Evolutionary conservation across 257 asterid genomes (phyloP).

Genomic region (Petunia secreta): DNA sequence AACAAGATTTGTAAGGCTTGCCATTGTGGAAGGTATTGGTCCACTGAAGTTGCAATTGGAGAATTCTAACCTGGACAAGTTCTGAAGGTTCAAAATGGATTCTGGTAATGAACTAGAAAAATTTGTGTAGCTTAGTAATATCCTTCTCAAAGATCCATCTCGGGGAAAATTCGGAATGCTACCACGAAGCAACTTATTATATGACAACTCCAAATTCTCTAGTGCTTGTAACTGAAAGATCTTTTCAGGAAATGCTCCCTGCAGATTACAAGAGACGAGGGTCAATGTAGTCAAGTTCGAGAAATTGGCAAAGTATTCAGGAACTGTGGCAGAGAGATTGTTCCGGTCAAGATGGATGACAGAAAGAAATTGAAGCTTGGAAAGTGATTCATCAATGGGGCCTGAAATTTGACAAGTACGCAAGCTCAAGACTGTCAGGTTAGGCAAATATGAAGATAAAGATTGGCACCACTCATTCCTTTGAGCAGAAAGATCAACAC

Average conservation of each 20-base stretch:
- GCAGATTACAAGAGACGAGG: slow-evolving; percentile 10
- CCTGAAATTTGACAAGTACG: slow-evolving; percentile 34
- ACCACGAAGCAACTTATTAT: slow-evolving; percentile 20
- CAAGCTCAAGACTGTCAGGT: slow-evolving; percentile 42
- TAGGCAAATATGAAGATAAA: slow-evolving; percentile 43
- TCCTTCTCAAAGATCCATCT: slow-evolving; percentile 26
- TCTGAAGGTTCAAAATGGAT: slow-evolving; percentile 38
- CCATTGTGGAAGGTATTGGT: slow-evolving; percentile 36
- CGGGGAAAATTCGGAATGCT: slow-evolving; percentile 12
- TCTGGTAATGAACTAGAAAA: slow-evolving; percentile 40
- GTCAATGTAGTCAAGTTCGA: slow-evolving; percentile 27
- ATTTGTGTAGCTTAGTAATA: slow-evolving; percentile 32
- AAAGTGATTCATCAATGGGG: slow-evolving; percentile 35
- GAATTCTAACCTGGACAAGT: slow-evolving; percentile 37
- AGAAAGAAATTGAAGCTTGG: slow-evolving; percentile 20
- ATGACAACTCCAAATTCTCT: slow-evolving; percentile 19
- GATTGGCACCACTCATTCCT: slow-evolving; percentile 37
- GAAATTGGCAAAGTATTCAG: slow-evolving; percentile 24
- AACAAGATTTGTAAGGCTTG: slow-evolving; percentile 30
- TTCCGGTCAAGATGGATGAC: slow-evolving; percentile 16
- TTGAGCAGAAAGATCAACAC: slow-evolving; percentile 34
- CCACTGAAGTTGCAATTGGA: slow-evolving; percentile 37
- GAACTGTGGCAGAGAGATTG: slow-evolving; percentile 10
- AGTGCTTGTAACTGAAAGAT: slow-evolving; percentile 20
- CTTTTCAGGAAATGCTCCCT: slow-evolving; percentile 20